Base-by-base conservation (phyloP, 305 asterid genomes). In the Solanum aculeatissimum region DNA sequence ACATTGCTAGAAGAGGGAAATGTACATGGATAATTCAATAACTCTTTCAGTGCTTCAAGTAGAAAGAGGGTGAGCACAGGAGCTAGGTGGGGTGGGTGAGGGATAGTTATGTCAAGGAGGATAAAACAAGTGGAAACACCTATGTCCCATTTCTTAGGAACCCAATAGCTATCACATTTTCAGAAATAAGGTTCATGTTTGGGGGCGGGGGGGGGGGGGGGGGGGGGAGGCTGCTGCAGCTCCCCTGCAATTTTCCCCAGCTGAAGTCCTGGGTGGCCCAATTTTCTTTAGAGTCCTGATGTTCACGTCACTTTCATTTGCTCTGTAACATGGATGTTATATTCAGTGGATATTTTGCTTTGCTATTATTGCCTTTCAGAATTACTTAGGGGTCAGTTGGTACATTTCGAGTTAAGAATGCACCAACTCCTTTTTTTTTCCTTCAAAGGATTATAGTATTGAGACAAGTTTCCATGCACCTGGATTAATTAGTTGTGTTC, bases 161-260 rank as follows among this genome's bases (percentile, higher is more conserved):
- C 75, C 80, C 53, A 80, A 70, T 43, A 85, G 18, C 32, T 38
- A 35, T 84, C 65, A 54, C 54, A 68, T 27, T 27, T 35, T 9
- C 2, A 12, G 63, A 23, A 70, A 32, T 78, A 51, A 16, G 66
- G 81, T 80, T 57, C n/a, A 51, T 69, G 85, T 74, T 32, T 81
- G 55, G 10, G n/a, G 32, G 63, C 49, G 16, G 7, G 55, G 60
- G 32, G 8, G 6, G 38, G 0, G 62, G 62, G 62, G 8, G 62
- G 23, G 62, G 25, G 9, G 3, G 80, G 81, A 55, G 54, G 82
- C 65, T 21, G 45, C 23, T 51, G 82, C 82, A 66, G 35, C 32
- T 86, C 86, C 79, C 82, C 35, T 86, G 78, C 84, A 75, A 13
- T 60, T 45, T 40, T 42, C 23, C 65, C 49, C 35, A 75, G 57